Conservation (phyloP, 768 basidiomycete species). For the Boletus subparvulus region DNA sequence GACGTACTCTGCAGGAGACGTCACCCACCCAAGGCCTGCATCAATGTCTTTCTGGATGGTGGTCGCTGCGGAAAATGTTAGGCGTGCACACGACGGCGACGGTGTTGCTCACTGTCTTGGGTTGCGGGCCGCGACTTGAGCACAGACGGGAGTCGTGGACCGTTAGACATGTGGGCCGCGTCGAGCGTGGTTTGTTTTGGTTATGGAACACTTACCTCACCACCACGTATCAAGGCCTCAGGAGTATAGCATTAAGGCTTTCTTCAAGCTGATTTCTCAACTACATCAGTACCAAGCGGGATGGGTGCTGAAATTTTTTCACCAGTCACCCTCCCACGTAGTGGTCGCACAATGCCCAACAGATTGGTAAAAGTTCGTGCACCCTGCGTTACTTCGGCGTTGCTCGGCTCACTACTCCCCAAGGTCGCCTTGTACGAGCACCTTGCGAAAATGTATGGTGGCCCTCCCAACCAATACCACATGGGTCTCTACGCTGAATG, state of each 20-base stretch:
- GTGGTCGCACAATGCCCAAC: slow-evolving; percentile 41
- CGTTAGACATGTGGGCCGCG: slow-evolving; percentile 12
- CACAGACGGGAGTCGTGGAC: slow-evolving; percentile 34
- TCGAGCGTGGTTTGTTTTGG: neutral
- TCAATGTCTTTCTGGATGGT: slow-evolving; percentile 57
- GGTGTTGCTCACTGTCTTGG: slow-evolving; percentile 28
- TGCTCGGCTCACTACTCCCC: neutral
- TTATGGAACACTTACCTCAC: neutral
- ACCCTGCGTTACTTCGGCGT: neutral
- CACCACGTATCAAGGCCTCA: no score
- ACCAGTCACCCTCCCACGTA: slow-evolving; percentile 33
- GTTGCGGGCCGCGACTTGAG: slow-evolving; percentile 34
- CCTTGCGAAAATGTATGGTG: slow-evolving; percentile 61
- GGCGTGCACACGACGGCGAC: neutral
- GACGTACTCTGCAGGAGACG: slow-evolving; percentile 63
- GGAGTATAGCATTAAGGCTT: no score
- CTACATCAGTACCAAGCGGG: neutral
- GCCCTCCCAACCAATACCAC: slow-evolving; percentile 69
- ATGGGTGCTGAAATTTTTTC: slow-evolving; percentile 26
- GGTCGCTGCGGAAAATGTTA: slow-evolving; percentile 35
- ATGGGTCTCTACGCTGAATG: slow-evolving; percentile 68
- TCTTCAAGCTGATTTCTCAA: neutral
- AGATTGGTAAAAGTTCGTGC: slow-evolving; percentile 52
- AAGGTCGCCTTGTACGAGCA: slow-evolving; percentile 94
- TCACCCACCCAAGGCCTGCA: slow-evolving; percentile 56